phyloP scores from a whole-genome alignment of 1,284 basidiomycete genomes.

The Termitomyces sp. region DNA sequence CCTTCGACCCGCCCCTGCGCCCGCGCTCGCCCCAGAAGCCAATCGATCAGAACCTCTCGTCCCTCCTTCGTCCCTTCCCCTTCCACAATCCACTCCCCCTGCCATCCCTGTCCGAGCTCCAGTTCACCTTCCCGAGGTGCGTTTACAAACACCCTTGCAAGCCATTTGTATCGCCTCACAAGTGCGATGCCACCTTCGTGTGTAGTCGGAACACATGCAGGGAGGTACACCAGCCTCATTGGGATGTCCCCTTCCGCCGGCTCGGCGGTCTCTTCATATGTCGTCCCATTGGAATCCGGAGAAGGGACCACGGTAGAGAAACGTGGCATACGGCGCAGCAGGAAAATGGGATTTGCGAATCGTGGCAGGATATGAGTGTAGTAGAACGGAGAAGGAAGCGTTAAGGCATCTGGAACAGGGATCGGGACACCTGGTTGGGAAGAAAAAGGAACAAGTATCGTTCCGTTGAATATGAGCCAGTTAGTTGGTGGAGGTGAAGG shows the following conservation, averaged over 20 bases:
- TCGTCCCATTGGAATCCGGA: background rate
- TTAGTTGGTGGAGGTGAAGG: constrained; percentile 23
- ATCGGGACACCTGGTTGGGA: constrained; percentile 42
- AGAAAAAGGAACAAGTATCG: constrained; percentile 49
- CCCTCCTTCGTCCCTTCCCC: constrained; percentile 22
- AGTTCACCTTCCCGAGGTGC: constrained; percentile 1
- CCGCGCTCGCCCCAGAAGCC: constrained; percentile 9
- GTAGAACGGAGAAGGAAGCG: constrained; percentile 67
- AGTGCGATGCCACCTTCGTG: constrained; percentile 40
- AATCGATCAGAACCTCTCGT: constrained; percentile 11
- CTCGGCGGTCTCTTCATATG: background rate
- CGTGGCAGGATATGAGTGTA: constrained; percentile 54
- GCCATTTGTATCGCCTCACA: constrained; percentile 50
- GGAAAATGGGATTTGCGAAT: constrained; percentile 42
- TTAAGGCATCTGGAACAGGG: constrained; percentile 49
- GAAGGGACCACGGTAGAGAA: constrained; percentile 20
- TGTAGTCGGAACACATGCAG: constrained; percentile 37
- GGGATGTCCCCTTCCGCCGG: constrained; percentile 6
- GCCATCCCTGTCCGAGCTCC: constrained; percentile 13
- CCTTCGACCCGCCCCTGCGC: background rate
- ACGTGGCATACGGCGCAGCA: constrained; percentile 37
- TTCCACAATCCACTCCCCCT: constrained; percentile 12
- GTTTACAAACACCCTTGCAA: constrained; percentile 32
- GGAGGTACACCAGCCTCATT: constrained; percentile 29
- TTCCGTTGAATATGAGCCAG: constrained; percentile 71